Conservation (phyloP, 305 asterid species). For the Fraxinus paxiana region DNA sequence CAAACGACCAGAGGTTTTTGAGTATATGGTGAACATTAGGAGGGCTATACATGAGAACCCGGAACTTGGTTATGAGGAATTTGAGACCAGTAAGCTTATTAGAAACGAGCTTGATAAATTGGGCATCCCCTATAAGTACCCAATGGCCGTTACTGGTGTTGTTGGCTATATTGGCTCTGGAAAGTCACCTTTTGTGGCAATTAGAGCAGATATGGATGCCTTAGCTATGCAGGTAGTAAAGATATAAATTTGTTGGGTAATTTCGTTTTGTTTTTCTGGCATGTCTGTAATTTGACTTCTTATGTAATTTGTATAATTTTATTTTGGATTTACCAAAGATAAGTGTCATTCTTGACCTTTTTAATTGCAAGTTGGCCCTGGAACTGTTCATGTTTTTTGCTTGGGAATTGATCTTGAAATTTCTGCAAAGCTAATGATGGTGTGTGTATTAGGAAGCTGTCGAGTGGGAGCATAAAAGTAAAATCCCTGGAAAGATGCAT, state of each 20-base stretch:
- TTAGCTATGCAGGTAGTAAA: slow-evolving; percentile 49
- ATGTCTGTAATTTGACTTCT: background rate
- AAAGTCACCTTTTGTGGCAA: slow-evolving; percentile 57
- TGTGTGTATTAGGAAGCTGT: slow-evolving; percentile 47
- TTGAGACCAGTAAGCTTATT: slow-evolving; percentile 54
- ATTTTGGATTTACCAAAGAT: background rate
- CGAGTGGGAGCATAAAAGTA: slow-evolving; percentile 75
- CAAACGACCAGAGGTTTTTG: slow-evolving; percentile 34
- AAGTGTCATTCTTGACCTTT: background rate
- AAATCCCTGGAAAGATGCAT: slow-evolving; percentile 65
- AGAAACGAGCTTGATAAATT: slow-evolving; percentile 54
- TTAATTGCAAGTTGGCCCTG: background rate
- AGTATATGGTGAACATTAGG: slow-evolving; percentile 52
- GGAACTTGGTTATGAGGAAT: slow-evolving; percentile 62
- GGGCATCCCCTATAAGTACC: slow-evolving; percentile 47
- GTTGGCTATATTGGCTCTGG: slow-evolving; percentile 59
- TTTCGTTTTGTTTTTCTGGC: background rate
- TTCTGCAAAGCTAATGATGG: background rate
- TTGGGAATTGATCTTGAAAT: background rate
- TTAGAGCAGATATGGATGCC: slow-evolving; percentile 78
- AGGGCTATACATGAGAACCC: slow-evolving; percentile 58
- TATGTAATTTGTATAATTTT: background rate
- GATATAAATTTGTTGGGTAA: background rate
- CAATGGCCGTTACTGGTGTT: slow-evolving; percentile 58
- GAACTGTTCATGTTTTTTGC: background rate